A percentile compares a stretch with the other conserved stretches of the same genome.
These are phyloP conservation scores for Xylaria castorea DNA, from an alignment of 495 filamentous ascomycete genomes.

Conservation along the genomic window DNA sequence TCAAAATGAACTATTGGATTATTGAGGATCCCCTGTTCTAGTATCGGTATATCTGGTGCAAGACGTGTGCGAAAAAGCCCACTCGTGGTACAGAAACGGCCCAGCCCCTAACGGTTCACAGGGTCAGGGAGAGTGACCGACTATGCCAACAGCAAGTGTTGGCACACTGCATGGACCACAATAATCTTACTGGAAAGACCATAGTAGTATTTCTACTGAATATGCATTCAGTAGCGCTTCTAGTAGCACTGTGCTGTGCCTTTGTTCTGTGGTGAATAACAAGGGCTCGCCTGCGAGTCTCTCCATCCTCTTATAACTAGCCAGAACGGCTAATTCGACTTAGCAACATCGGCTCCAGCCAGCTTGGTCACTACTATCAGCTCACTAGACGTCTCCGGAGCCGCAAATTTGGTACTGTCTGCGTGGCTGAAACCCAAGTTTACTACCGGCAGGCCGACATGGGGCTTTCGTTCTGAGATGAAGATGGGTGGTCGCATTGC, in stretches of 20 bases:
- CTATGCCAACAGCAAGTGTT: not conserved
- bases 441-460: constrained; percentile 9
- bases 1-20: not conserved
- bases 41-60: not conserved
- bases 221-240: not conserved
- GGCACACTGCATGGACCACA: not conserved
- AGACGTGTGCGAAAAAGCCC: not conserved
- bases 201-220: not conserved
- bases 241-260: not conserved
- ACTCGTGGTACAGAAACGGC: constrained; percentile 11
- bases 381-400: not conserved
- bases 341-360: no score
- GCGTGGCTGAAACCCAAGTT: not conserved
- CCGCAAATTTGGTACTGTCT: not conserved
- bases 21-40: not conserved
- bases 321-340: not conserved
- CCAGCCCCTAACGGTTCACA: not conserved
- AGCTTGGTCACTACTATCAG: not conserved
- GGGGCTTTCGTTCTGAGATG: not conserved
- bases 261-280: not conserved
- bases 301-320: not conserved
- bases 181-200: not conserved
- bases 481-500: constrained; percentile 27
- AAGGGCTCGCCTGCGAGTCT: not conserved
- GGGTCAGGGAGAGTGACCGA: not conserved